A percentile compares a stretch with the other conserved stretches of the same genome.
Conservation (phyloP, 1,284 basidiomycete genomes). For the Pterulicium gracile region DNA sequence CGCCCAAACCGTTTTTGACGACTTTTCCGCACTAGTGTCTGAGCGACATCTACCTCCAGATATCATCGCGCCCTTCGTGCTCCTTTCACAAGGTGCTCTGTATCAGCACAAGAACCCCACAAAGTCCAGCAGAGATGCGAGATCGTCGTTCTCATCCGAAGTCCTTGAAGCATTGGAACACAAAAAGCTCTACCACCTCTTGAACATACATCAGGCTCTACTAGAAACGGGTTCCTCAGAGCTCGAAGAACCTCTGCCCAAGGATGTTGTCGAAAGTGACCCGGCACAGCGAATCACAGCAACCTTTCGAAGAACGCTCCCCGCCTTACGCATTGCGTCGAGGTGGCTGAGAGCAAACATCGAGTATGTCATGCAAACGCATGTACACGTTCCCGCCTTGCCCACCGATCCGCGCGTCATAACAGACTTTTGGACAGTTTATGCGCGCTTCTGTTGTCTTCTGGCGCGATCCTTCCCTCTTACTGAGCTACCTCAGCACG, state of each 20-base stretch:
- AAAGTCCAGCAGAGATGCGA: conserved; percentile 20
- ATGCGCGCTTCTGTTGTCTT: conserved; percentile 56
- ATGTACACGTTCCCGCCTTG: conserved; percentile 17
- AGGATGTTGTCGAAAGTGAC: conserved; percentile 46
- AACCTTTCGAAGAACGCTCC: conserved; percentile 75
- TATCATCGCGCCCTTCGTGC: conserved; percentile 64
- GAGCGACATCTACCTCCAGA: conserved; percentile 69
- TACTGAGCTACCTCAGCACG: conserved; percentile 50
- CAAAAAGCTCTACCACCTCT: conserved; percentile 61
- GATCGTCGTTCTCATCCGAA: conserved; percentile 11
- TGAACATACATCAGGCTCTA: conserved; percentile 59
- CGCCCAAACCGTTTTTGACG: conserved; percentile 34
- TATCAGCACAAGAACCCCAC: conserved; percentile 69
- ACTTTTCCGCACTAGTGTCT: conserved; percentile 49
- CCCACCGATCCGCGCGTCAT: conserved; percentile 18
- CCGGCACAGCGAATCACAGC: conserved; percentile 80
- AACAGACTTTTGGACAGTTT: conserved; percentile 64
- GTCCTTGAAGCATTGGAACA: conserved; percentile 42
- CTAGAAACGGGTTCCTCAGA: conserved; percentile 57
- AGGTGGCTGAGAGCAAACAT: conserved; percentile 85
- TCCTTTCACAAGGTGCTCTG: conserved; percentile 67
- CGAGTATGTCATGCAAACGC: conserved; percentile 50
- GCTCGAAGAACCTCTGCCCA: conserved; percentile 36
- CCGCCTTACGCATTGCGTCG: conserved; percentile 76
- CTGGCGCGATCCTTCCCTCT: conserved; percentile 65